Evolutionary conservation across 371 early-diverging fungal genomes (phyloP).

Genomic region (Saksenaea vasiformis): DNA sequence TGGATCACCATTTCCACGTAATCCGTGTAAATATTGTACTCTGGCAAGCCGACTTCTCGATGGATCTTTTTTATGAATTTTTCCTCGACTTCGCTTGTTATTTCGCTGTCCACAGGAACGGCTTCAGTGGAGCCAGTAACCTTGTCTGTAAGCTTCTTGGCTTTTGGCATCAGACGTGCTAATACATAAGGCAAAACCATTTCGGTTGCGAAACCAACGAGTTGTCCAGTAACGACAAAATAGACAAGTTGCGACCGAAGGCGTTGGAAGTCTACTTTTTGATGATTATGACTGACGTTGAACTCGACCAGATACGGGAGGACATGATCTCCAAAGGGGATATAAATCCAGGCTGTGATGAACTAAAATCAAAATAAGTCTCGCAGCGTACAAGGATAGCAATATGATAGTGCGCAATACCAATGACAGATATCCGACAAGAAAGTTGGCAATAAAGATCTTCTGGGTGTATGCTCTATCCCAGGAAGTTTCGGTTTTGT

Average conservation of each 20-base stretch:
- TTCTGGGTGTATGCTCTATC: conserved; percentile 76
- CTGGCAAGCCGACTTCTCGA: conserved; percentile 62
- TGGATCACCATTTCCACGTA: conserved; percentile 92
- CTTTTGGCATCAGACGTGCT: conserved; percentile 42
- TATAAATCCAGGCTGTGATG: conserved; percentile 84
- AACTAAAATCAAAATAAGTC: conserved; percentile 36
- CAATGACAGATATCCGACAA: conserved; percentile 79
- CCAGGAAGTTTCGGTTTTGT: conserved; percentile 72
- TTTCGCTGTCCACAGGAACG: neutral
- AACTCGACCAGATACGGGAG: conserved; percentile 40
- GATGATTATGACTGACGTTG: conserved; percentile 46
- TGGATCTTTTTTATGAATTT: conserved; percentile 50
- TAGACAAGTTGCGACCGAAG: conserved; percentile 73
- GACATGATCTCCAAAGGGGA: conserved; percentile 71
- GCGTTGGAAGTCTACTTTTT: conserved; percentile 60
- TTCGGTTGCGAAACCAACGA: conserved; percentile 75
- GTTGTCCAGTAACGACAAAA: conserved; percentile 83
- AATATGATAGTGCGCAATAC: conserved; percentile 16
- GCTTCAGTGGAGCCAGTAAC: conserved; percentile 14
- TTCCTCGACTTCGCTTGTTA: conserved; percentile 12
- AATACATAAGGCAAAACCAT: conserved; percentile 71
- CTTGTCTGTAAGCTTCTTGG: conserved; percentile 36
- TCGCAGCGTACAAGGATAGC: neutral
- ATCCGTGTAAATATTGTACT: conserved; percentile 84
- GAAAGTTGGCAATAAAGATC: conserved; percentile 83